Evolutionary conservation across 2,329 filamentous ascomycete genomes (phyloP).

Genomic region (Aplosporella prunicola): DNA sequence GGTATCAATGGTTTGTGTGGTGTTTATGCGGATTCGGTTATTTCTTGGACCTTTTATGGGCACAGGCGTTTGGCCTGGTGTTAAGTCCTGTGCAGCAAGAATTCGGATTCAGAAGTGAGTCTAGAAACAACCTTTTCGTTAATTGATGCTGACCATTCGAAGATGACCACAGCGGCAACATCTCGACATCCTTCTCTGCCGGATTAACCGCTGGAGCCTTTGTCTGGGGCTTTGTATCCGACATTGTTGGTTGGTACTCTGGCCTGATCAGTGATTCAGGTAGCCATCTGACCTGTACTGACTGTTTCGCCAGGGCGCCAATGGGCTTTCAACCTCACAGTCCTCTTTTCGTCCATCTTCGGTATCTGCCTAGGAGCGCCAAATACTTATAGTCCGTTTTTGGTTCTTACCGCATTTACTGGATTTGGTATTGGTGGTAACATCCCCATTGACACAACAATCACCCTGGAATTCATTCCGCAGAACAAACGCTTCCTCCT

Average conservation of each 20-base stretch:
- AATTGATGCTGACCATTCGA: neutral
- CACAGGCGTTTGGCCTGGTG: constrained; percentile 49
- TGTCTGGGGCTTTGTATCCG: constrained; percentile 47
- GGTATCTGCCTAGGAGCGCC: constrained; percentile 44
- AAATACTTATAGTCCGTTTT: constrained; percentile 41
- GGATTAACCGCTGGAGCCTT: constrained; percentile 45
- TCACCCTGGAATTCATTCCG: constrained; percentile 48
- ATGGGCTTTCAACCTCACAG: constrained; percentile 51
- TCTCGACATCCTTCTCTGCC: constrained; percentile 46
- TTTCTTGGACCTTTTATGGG: constrained; percentile 48
- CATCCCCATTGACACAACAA: constrained; percentile 48
- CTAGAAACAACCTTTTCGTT: neutral
- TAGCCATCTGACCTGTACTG: too few relatives aligned
- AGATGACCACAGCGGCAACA: constrained; percentile 37
- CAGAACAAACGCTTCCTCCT: constrained; percentile 44
- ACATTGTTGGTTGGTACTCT: constrained; percentile 36
- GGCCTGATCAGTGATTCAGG: too few relatives aligned
- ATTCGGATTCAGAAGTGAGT: constrained; percentile 37
- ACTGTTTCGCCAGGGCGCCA: constrained; percentile 27
- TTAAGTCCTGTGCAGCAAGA: constrained; percentile 48
- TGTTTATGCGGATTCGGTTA: constrained; percentile 46
- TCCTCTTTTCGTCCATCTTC: constrained; percentile 46
- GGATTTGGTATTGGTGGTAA: constrained; percentile 47
- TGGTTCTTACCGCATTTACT: constrained; percentile 45
- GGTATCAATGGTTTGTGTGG: constrained; percentile 47